Conservation (phyloP, 1,284 basidiomycete genomes). For the Ceratobasidium papillatum region DNA sequence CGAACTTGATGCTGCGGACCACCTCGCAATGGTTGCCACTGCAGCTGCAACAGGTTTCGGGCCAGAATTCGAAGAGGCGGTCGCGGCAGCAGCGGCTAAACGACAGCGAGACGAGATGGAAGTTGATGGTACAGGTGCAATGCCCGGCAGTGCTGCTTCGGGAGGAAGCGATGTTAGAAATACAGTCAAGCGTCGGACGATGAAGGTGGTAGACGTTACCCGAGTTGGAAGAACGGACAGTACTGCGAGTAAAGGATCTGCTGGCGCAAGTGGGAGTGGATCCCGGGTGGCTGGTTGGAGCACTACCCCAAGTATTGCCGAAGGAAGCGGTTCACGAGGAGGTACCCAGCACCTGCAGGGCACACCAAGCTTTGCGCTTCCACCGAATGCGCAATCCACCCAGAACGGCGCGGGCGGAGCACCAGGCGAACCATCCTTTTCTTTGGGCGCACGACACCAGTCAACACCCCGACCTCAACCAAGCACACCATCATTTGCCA, state of each 20-base stretch:
- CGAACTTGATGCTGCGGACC: slow-evolving; percentile 43
- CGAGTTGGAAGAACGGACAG: slow-evolving; percentile 11
- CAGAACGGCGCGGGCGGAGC: not conserved
- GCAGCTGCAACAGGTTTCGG: slow-evolving; percentile 33
- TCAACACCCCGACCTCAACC: slow-evolving; percentile 31
- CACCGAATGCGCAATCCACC: slow-evolving; percentile 13
- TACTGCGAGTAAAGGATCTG: slow-evolving; percentile 3
- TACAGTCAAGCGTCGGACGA: slow-evolving; percentile 26
- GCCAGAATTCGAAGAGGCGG: slow-evolving; percentile 33
- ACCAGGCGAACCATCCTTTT: slow-evolving; percentile 13
- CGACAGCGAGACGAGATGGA: slow-evolving; percentile 29
- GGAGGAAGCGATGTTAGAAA: not conserved
- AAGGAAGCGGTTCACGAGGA: slow-evolving; percentile 16
- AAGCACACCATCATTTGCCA: slow-evolving; percentile 26
- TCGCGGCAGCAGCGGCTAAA: slow-evolving; percentile 29
- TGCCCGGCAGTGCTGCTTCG: slow-evolving; percentile 18
- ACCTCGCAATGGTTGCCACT: slow-evolving; percentile 43
- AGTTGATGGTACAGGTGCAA: not conserved
- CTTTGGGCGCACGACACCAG: slow-evolving; percentile 3
- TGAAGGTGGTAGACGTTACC: slow-evolving; percentile 23
- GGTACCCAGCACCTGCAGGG: slow-evolving; percentile 28
- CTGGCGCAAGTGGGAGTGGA: not conserved
- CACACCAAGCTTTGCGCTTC: slow-evolving; percentile 34
- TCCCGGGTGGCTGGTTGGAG: slow-evolving; percentile 12
- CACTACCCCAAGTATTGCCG: slow-evolving; percentile 26